A percentile compares a stretch with the other conserved stretches of the same genome.
Conservation (phyloP, 164 flowering plant species). For the Saururus chinensis region DNA sequence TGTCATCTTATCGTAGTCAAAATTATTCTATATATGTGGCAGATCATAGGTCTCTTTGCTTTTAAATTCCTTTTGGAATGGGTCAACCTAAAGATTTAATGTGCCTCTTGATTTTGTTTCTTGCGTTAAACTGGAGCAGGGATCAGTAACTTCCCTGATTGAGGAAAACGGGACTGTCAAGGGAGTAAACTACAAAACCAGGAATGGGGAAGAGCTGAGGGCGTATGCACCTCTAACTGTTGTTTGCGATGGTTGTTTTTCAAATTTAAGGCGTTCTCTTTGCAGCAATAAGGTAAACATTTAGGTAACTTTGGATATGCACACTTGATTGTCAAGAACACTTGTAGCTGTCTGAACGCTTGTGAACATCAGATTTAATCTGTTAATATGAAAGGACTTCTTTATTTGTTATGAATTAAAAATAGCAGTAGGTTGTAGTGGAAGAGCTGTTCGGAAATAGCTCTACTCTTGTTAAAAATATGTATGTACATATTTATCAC, state of each 20-base stretch:
- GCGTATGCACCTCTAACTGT: slow-evolving; percentile 80
- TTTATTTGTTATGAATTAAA: no score
- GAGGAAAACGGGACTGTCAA: slow-evolving; percentile 72
- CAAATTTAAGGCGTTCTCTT: slow-evolving; percentile 82
- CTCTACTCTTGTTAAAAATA: no score
- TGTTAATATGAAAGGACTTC: no score
- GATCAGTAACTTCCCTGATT: slow-evolving; percentile 65
- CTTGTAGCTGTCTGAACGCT: neutral
- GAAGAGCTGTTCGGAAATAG: no score
- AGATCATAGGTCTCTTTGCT: neutral
- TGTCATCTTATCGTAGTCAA: no score
- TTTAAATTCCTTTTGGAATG: neutral
- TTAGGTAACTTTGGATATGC: neutral
- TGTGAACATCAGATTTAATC: no score
- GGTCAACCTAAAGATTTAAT: neutral
- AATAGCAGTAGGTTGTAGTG: no score
- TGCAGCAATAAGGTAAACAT: slow-evolving; percentile 63
- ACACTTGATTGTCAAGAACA: no score
- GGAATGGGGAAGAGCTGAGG: slow-evolving; percentile 45
- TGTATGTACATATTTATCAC: no score
- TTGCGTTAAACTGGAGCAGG: slow-evolving; percentile 73
- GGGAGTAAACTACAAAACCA: slow-evolving; percentile 70
- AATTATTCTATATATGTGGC: no score
- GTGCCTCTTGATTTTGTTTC: slow-evolving; percentile 1
- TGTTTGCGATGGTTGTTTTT: slow-evolving; percentile 94